A percentile compares a stretch with the other conserved stretches of the same genome.
Conservation (phyloP, 805 yeast genomes). For the Cyberlindnera mycetangii region DNA sequence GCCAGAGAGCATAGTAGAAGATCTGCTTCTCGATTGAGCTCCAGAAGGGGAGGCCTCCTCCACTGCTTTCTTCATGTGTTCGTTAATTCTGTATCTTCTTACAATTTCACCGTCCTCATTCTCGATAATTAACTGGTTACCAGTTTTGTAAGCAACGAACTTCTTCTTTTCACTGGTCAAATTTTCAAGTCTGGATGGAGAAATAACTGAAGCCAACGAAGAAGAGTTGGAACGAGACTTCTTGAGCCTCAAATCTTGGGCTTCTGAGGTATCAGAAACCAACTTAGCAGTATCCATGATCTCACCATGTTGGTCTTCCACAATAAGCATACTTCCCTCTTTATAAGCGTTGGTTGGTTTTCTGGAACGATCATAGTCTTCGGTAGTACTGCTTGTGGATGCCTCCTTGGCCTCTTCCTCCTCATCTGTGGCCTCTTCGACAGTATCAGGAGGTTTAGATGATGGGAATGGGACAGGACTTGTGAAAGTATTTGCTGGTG, state of each 20-base stretch:
- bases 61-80: conserved; percentile 35
- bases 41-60: conserved; percentile 1
- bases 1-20: conserved; percentile 34
- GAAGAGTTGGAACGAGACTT: conserved; percentile 18
- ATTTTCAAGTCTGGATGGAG: conserved; percentile 14
- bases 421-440: conserved; percentile 2
- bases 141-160: conserved; percentile 73
- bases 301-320: conserved; percentile 87
- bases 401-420: conserved; percentile 10
- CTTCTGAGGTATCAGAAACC: conserved; percentile 27
- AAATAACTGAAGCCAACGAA: conserved; percentile 20
- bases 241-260: conserved; percentile 4
- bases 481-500: conserved; percentile 23
- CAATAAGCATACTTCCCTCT: conserved; percentile 66
- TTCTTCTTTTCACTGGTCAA: conserved; percentile 18
- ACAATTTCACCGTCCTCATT: conserved; percentile 90
- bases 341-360: conserved; percentile 47
- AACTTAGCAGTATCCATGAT: conserved; percentile 55
- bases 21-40: conserved; percentile 24
- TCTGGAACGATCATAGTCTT: conserved; percentile 27
- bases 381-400: conserved; percentile 7
- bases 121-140: conserved; percentile 76
- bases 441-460: neutral
- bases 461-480: conserved; percentile 15
- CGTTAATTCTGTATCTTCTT: conserved; percentile 74